Evolutionary conservation across 768 basidiomycete species (phyloP).

Genomic region (Mycena galericulata): DNA sequence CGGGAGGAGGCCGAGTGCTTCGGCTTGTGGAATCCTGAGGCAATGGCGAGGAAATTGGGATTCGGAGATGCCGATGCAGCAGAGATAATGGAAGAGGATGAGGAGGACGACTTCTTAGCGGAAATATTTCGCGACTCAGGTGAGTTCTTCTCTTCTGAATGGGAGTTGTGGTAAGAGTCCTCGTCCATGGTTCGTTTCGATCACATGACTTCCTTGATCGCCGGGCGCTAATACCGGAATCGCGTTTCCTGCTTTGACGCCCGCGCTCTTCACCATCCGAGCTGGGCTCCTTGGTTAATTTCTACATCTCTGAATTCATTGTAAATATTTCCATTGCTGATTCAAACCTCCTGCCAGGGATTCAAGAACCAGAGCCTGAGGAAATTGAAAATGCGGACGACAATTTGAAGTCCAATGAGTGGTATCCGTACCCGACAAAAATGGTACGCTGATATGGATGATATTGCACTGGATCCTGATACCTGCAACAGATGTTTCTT

Average conservation of each 20-base stretch:
- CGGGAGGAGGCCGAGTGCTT: conserved; percentile 5
- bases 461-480: not conserved
- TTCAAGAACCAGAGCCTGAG: not conserved
- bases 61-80: not conserved
- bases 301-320: not conserved
- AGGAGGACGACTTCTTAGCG: too few species aligned
- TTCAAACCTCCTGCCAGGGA: not conserved
- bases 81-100: not conserved
- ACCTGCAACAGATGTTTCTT: not conserved
- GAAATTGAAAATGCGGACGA: conserved; percentile 1
- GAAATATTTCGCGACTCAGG: not conserved
- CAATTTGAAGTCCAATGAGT: not conserved
- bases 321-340: not conserved
- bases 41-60: conserved; percentile 8
- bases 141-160: conserved; percentile 8
- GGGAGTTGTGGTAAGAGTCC: not conserved
- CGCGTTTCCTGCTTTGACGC: too few species aligned
- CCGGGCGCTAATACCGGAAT: too few species aligned
- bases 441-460: conserved; percentile 9
- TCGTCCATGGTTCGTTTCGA: not conserved
- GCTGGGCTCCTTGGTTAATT: not conserved
- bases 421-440: conserved; percentile 22
- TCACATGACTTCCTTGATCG: not conserved
- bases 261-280: not conserved
- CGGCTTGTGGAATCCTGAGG: conserved; percentile 11